Percentiles rank a stretch among this genome's conserved stretches.
Evolutionary conservation across 2,329 filamentous ascomycete species (phyloP).

Genomic region (Microdochium trichocladiopsis): DNA sequence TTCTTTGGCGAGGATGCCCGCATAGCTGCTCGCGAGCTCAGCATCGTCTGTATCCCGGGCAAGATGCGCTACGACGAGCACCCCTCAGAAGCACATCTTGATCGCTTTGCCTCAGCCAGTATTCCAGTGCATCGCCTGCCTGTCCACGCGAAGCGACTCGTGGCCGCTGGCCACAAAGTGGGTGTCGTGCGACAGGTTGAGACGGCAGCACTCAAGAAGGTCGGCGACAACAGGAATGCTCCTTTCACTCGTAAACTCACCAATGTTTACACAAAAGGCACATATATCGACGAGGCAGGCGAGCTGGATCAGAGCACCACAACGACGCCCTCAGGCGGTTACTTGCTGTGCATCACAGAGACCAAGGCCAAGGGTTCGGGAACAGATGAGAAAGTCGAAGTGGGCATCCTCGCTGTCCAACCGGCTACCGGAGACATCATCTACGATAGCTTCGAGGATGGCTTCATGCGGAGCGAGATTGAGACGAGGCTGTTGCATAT

Average conservation of each 20-base stretch:
- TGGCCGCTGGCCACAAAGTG: slow-evolving; percentile 90
- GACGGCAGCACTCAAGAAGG: slow-evolving; percentile 92
- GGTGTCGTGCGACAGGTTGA: slow-evolving; percentile 92
- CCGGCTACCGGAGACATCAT: slow-evolving; percentile 94
- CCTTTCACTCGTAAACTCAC: slow-evolving; percentile 91
- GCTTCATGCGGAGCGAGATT: slow-evolving; percentile 94
- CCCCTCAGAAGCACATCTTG: slow-evolving; percentile 83
- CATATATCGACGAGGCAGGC: slow-evolving; percentile 90
- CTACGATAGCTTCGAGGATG: slow-evolving; percentile 92
- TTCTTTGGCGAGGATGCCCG: slow-evolving; percentile 96
- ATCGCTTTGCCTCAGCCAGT: slow-evolving; percentile 90
- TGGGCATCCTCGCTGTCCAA: slow-evolving; percentile 90
- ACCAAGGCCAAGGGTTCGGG: slow-evolving; percentile 69
- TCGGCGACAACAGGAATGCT: slow-evolving; percentile 85
- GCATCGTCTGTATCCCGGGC: slow-evolving; percentile 94
- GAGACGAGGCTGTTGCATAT: slow-evolving; percentile 95
- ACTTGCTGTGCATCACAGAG: slow-evolving; percentile 88
- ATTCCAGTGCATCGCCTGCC: slow-evolving; percentile 87
- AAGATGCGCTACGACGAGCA: slow-evolving; percentile 94
- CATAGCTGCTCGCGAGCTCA: slow-evolving; percentile 79
- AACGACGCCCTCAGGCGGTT: slow-evolving; percentile 63
- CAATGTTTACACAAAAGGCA: slow-evolving; percentile 96
- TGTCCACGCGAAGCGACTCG: slow-evolving; percentile 89
- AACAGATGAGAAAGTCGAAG: slow-evolving; percentile 86
- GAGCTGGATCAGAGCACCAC: slow-evolving; percentile 54